Percentiles rank a stretch among this genome's conserved stretches.
phyloP scores from a whole-genome alignment of 2,329 filamentous ascomycete species.

The Teratosphaeriaceae sp. region DNA sequence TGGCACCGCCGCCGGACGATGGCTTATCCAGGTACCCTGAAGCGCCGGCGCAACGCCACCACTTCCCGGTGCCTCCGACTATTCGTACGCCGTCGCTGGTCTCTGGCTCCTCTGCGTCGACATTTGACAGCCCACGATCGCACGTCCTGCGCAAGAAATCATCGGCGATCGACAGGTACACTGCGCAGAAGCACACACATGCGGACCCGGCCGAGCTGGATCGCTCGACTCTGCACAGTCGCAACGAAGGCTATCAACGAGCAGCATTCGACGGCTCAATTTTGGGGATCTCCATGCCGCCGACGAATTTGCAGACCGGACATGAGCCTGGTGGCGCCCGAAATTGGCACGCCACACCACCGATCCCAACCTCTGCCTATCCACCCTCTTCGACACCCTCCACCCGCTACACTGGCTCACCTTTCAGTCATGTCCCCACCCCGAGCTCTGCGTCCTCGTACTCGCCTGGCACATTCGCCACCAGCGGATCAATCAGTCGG shows the following conservation, averaged over 20 bases:
- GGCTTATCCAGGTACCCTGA: background rate
- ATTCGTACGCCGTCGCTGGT: slow-evolving; percentile 42
- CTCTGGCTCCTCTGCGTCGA: slow-evolving; percentile 43
- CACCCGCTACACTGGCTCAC: slow-evolving; percentile 67
- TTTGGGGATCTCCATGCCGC: slow-evolving; percentile 21
- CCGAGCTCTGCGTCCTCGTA: slow-evolving; percentile 72
- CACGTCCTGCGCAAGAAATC: slow-evolving; percentile 39
- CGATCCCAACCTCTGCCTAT: slow-evolving; percentile 34
- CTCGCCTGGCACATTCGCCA: slow-evolving; percentile 54
- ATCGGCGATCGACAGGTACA: slow-evolving; percentile 37
- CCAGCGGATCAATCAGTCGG: slow-evolving; percentile 39
- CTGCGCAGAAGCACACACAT: slow-evolving; percentile 18
- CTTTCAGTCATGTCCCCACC: slow-evolving; percentile 71
- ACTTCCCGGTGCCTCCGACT: slow-evolving; percentile 14
- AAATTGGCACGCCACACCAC: slow-evolving; percentile 13
- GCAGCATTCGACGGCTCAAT: slow-evolving; percentile 20
- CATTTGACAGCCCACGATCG: slow-evolving; percentile 39
- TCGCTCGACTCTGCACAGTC: slow-evolving; percentile 12
- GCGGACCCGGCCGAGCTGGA: slow-evolving; percentile 27
- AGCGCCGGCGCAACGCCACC: slow-evolving; percentile 4
- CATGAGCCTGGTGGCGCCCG: background rate
- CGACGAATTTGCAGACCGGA: background rate
- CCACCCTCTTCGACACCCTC: slow-evolving; percentile 65
- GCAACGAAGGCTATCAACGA: slow-evolving; percentile 8
- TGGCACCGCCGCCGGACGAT: slow-evolving; percentile 9